Base-by-base conservation (phyloP, 164 flowering plant species). In the Sextonia rubra region DNA sequence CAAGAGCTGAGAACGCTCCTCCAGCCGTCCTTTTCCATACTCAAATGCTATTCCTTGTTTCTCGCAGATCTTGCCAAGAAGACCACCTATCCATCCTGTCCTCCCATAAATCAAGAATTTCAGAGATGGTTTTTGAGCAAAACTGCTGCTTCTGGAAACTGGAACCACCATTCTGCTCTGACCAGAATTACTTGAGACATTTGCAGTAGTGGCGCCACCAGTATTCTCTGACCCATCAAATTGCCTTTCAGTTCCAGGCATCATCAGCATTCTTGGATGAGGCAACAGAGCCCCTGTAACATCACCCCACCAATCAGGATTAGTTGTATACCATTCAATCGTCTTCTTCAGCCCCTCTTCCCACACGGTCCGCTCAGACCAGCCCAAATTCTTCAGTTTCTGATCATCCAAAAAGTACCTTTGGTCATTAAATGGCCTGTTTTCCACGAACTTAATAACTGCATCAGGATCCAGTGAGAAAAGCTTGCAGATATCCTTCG, bases 251-350 rank as follows among this genome's bases (percentile, higher is more conserved):
- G 78, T 86, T 63, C 91, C 91, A 23, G 91, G 87, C 91, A 88
- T 86, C 91, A 86, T 85, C 61, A 88, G 79, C 90, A 87, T 86
- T 66, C 87, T 81, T 29, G 92, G 92, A 70, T 89, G 92, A 65
- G 92, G 92, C 52, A 86, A 78, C 75, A 89, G 69, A 3, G 90
- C 90, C 32, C 89, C 88, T 52, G 89, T 48, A 23, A 89, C 92
- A 80, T 89, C 91, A 47, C 92, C 92, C 92, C 92, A 89, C 92
- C 92, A 89, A 69, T 85, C 86, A 22, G 89, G 88, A 71, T 89
- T 83, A 25, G 77, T 78, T 17, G 69, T 81, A 76, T 89, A 89
- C 92, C 92, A 89, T 62, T 84, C 89, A 68, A 86, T 81, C 7
- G 92, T 89, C 83, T 84, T 87, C 82, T 72, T 85, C 62, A 89